phyloP scores from a whole-genome alignment of 139 green algal genomes.

The Pleodorina starrii region DNA sequence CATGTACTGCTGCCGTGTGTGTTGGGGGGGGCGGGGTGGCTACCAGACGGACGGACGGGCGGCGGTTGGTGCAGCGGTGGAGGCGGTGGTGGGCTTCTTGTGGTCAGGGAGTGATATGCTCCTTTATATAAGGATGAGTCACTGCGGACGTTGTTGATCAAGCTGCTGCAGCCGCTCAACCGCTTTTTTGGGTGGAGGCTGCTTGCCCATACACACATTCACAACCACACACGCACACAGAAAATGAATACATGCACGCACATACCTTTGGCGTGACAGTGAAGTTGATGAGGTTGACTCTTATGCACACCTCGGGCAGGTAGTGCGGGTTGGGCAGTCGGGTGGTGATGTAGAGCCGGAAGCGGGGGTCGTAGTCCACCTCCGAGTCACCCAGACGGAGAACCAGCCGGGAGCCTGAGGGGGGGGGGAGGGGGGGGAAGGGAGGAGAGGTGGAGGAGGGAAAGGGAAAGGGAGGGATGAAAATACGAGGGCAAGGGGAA shows the following conservation, averaged over 20 bases:
- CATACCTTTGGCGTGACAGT: conserved; percentile 71
- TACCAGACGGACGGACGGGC: too few relatives aligned
- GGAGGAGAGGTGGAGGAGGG: neutral
- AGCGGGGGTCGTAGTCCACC: conserved; percentile 86
- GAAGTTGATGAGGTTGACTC: conserved; percentile 88
- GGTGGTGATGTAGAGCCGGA: conserved; percentile 83
- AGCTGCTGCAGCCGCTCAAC: too few relatives aligned
- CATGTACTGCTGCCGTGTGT: too few relatives aligned
- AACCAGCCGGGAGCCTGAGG: conserved; percentile 60
- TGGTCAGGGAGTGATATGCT: too few relatives aligned
- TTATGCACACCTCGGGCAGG: conserved; percentile 86
- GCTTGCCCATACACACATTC: neutral
- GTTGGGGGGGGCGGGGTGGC: too few relatives aligned
- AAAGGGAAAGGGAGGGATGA: neutral
- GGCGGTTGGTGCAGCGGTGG: too few relatives aligned
- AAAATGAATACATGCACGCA: neutral
- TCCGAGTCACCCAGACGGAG: conserved; percentile 86
- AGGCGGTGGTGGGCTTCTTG: too few relatives aligned
- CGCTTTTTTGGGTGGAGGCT: too few relatives aligned
- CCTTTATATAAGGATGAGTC: too few relatives aligned
- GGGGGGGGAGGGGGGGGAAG: neutral
- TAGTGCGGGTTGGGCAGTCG: conserved; percentile 88
- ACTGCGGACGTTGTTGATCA: too few relatives aligned
- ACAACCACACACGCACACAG: neutral
- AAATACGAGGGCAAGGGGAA: neutral